Conservation (phyloP, 495 filamentous ascomycete species). For the Neurospora intermedia region DNA sequence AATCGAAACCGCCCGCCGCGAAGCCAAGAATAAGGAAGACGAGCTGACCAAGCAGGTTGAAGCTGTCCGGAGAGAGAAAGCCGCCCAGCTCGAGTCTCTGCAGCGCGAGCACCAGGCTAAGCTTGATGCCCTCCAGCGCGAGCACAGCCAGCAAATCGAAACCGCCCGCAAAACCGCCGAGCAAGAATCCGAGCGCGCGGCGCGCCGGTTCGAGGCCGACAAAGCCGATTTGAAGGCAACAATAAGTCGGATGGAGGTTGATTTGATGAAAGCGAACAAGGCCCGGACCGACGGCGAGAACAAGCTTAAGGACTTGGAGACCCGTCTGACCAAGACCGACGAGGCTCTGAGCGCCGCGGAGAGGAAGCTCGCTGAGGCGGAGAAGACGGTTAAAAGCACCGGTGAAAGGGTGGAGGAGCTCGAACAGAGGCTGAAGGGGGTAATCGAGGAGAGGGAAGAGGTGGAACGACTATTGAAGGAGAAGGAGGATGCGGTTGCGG, state of each 20-base stretch:
- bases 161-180: conserved; percentile 21
- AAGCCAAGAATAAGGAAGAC: conserved; percentile 1
- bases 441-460: conserved; percentile 5
- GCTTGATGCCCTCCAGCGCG: conserved; percentile 16
- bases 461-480: conserved; percentile 11
- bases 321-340: background rate
- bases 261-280: conserved; percentile 51
- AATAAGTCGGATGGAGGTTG: conserved; percentile 46
- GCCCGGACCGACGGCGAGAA: conserved; percentile 27
- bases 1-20: background rate
- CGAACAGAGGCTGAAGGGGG: background rate
- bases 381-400: background rate
- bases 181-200: conserved; percentile 29
- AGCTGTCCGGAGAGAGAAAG: background rate
- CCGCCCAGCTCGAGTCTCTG: background rate
- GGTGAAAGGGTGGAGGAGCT: background rate
- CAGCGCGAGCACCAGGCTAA: background rate
- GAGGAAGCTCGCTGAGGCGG: conserved; percentile 2
- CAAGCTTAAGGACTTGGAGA: conserved; percentile 7
- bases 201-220: conserved; percentile 43
- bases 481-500: background rate
- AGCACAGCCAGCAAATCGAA: background rate
- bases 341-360: background rate
- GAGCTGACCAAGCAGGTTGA: conserved; percentile 29
- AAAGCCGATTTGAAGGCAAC: conserved; percentile 51